Evolutionary conservation across 441 rosid genomes (phyloP), one percentile per base, ranked within the genome.

Genomic region (Erodium chrysanthum): DNA sequence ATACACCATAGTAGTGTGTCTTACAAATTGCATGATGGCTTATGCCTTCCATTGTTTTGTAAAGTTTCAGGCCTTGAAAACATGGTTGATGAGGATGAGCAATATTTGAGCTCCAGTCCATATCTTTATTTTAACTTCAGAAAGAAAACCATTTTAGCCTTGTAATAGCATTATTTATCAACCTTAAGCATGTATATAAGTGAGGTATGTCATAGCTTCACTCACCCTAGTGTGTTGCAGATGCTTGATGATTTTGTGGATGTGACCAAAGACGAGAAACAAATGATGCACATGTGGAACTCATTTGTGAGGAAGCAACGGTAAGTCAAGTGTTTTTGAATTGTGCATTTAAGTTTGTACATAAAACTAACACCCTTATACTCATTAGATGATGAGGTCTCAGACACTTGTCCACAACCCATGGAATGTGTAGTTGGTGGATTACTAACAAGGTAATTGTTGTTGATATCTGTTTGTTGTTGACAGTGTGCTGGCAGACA

Each of bases 161-260:
- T 54, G 23, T 54, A 7, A 17, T 54, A 18, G 60, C 21, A 18
- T 20, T 18, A 5, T 7, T 20, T 54, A 6, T 6, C 7, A 17
- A 20, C 10, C 21, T 7, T 17, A 17, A 54, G 2, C 10, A 18
- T 44, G 25, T 4, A 54, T 54, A 54, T 54, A 15, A 10, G 60
- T 54, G 60, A n/a, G 23, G 9, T 54, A 54, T 54, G 7, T 54
- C 18, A 64, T 2, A 4, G 56, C 64, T 33, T 75, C 62, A 68
- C 65, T 14, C 59, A 15, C 66, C 71, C 64, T 67, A 29, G 56
- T 40, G 35, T 73, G 68, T 75, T 81, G 82, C 85, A 95, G 99
- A 85, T 95, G 97, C 98, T 95, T 23, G 99, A 92, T 77, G 98
- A 95, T 83, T 92, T 95, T 66, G 98, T 90, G 54, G 99, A 95